Evolutionary conservation across 2,329 filamentous ascomycete genomes (phyloP), one percentile per base, ranked within the genome.

Genomic region (Ascochyta rabiei): DNA sequence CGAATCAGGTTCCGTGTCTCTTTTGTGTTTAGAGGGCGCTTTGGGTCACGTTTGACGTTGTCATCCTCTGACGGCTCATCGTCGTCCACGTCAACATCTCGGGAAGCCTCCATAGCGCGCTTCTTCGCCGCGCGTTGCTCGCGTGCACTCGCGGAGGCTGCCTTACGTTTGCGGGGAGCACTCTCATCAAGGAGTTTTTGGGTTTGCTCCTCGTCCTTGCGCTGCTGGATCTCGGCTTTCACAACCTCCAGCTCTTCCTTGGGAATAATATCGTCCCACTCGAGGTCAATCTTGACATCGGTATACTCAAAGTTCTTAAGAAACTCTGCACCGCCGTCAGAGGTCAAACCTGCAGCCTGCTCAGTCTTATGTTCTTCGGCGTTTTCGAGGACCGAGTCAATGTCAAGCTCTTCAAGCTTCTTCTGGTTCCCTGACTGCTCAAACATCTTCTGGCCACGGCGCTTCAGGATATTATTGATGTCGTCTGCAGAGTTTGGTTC

Each of bases 251-350:
- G 84, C 68, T 96, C 88, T 7, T 96, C 92, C 56, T 93, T 92
- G 0, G 95, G 96, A 64, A 99, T 98, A 67, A 99, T 99, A 63
- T 98, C 90, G 68, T 99, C 95, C 95, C 95, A 99, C 64, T 96
- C 92, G 23, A 98, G 86, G 61, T 98, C 84, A 56, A 98, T 90
- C 77, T 98, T 98, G 75, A 98, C 93, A 75, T 99, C 95, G 1
- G 95, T 97, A 69, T 96, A 96, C 71, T 98, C 92, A 64, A 90
- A 90, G 56, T 86, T 88, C 64, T 84, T 87, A 79, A 99, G 87
- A 75, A 98, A 99, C 59, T 96, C 96, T 72, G 97, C 93, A 78
- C 95, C 95, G 69, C 95, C 96, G 69, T 93, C 95, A 54, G 93
- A 96, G 38, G 96, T 90, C 72, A 98, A 91, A 71, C 93, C 91